Evolutionary conservation across 495 filamentous ascomycete genomes (phyloP), one percentile per base, ranked within the genome.

Genomic region (Lophiotrema nucula): DNA sequence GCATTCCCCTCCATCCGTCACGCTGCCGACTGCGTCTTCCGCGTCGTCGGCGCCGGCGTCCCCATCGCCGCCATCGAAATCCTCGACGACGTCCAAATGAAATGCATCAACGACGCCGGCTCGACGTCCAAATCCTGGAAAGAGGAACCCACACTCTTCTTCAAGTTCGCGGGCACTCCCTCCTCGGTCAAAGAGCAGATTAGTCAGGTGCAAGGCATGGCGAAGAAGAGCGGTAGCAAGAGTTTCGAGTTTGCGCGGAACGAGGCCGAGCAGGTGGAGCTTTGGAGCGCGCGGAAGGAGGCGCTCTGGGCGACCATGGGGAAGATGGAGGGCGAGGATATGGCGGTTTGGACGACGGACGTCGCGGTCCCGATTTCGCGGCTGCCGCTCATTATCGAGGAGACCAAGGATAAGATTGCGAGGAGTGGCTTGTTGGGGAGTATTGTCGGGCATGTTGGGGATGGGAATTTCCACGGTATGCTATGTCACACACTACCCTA

Each of bases 11-110:
- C 81, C 5, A 83, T 97, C 56, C 83, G 85, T 18, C 79, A 88
- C 49, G 92, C 92, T 19, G 90, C 92, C 10, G 81, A 87, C 60
- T 88, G 88, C 59, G 92, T 91, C 1, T 85, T 87, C 59, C 78
- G 81, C 51, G 81, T 96, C 19, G 90, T 96, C 23, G 81, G 81
- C 19, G 83, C 86, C 35, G 92, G 90, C 50, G 79, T 96, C 19
- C 87, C 87, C 0, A 84, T 97, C 18, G 89, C 90, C 18, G 90
- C 90, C 8, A 85, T 97, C 70, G 92, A 97, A 71, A 84, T 97
- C 38, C 74, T 97, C 37, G 92, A 97, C 71, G 92, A 97, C 66
- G 87, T 91, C 25, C 90, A 95, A 73, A 97, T 97, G 92, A 79
- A 81, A 56, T 90, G 89, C 59, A 91, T 97, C 73, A 97, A 97